These are phyloP conservation scores for Fusarium secorum DNA, from an alignment of 2,329 filamentous ascomycete species.

Conservation along the genomic window DNA sequence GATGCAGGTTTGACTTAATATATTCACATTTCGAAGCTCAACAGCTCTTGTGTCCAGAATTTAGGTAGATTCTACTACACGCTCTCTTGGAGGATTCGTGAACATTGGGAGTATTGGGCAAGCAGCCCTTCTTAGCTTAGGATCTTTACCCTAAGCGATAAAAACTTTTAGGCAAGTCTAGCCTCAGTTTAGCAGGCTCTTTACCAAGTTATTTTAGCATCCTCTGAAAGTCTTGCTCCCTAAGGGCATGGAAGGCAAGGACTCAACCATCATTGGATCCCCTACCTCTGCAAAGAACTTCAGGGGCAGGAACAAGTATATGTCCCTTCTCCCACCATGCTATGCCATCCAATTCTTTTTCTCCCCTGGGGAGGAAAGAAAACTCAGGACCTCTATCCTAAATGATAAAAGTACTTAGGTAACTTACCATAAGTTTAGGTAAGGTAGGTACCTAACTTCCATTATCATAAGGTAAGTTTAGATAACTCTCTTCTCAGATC, in stretches of 20 bases:
- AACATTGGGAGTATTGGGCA: background rate
- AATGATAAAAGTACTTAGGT: background rate
- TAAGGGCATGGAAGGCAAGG: background rate
- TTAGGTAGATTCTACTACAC: rapidly evolving
- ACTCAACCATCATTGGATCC: background rate
- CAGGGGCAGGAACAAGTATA: background rate
- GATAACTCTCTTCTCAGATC: background rate
- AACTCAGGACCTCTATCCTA: background rate
- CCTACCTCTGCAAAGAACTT: background rate
- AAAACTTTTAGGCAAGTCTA: background rate
- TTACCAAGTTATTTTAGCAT: background rate
- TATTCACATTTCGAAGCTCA: background rate
- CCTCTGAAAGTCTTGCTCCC: background rate
- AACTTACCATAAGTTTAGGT: background rate
- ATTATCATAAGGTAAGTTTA: too few relatives aligned
- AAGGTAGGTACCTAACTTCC: too few relatives aligned
- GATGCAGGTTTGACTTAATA: background rate
- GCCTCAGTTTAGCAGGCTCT: background rate
- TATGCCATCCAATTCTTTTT: background rate
- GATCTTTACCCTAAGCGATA: background rate
- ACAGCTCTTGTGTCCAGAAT: background rate
- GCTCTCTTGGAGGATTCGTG: too few relatives aligned
- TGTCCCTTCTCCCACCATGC: background rate
- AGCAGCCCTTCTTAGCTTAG: background rate
- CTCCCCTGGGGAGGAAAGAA: background rate